Base-by-base conservation (phyloP, 1,139 yeast species). In the Kodamaea derodonti region DNA sequence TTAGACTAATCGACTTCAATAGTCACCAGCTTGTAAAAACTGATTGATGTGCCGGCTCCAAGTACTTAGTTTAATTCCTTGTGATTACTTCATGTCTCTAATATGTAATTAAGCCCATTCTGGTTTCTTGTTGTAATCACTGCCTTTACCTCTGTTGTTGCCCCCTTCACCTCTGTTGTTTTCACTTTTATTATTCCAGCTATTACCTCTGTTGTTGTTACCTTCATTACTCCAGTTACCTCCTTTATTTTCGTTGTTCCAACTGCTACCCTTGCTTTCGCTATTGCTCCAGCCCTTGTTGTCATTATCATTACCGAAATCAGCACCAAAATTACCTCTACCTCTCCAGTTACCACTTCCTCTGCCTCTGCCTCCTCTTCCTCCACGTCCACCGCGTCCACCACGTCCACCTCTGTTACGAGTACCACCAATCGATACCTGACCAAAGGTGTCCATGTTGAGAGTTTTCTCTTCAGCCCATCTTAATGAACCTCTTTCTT, bases 401-500 rank as follows among this genome's bases (percentile, higher is more conserved):
- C 66, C 62, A 37, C 69, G 48, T 18, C 51, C 54, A 11, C 56
- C 53, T 13, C 56, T 47, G 14, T 65, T 62, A 31, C 63, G 46
- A 32, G 49, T 50, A 17, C 53, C 41, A 20, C 38, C 46, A 10
- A 57, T 58, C 10, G 65, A 56, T 10, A 58, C 48, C 39, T 54
- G 51, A 20, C 60, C 59, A 36, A 53, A 55, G 7, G 60, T 54
- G 41, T 54, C 58, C 51, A 51, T 42, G 46, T 53, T 53, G 37
- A 53, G 51, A 20, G 58, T 58, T 44, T 78, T 76, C 52, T 81
- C 88, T 46, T 78, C 82, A 20, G 71, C 60, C 73, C 88, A 78
- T 51, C 79, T 71, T 70, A 75, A 66, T 32, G 60, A 36, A 30
- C 48, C 47, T 43, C 63, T 56, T 37, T 60, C 63, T 32, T 58